phyloP scores from a whole-genome alignment of 805 yeast genomes.

The Isabelozyma gotoi region DNA sequence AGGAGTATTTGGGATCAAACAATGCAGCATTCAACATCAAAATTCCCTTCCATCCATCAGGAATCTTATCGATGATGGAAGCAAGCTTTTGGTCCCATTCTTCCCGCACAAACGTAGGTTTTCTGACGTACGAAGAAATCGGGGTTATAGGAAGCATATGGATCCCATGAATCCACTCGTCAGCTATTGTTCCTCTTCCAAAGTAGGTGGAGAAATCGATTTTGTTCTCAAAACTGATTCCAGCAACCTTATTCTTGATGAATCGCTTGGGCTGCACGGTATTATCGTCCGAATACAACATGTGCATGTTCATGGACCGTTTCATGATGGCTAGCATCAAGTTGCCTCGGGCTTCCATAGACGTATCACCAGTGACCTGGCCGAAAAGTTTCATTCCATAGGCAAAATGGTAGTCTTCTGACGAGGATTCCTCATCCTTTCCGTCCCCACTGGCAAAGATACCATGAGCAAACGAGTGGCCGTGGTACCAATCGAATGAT shows the following conservation, averaged over 20 bases:
- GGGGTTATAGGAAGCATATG: slow-evolving; percentile 78
- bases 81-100: slow-evolving; percentile 61
- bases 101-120: slow-evolving; percentile 52
- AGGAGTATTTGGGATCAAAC: slow-evolving; percentile 54
- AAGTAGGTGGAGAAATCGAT: slow-evolving; percentile 73
- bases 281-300: slow-evolving; percentile 54
- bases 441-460: slow-evolving; percentile 71
- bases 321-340: slow-evolving; percentile 61
- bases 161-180: slow-evolving; percentile 74
- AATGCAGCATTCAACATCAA: slow-evolving; percentile 74
- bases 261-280: slow-evolving; percentile 54
- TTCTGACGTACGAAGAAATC: slow-evolving; percentile 59
- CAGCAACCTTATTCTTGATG: slow-evolving; percentile 65
- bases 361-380: slow-evolving; percentile 48
- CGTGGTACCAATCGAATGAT: slow-evolving; percentile 72
- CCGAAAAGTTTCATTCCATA: slow-evolving; percentile 72
- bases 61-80: slow-evolving; percentile 45
- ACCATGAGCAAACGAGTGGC: slow-evolving; percentile 81
- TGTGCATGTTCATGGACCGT: slow-evolving; percentile 54
- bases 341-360: slow-evolving; percentile 54
- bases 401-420: slow-evolving; percentile 72
- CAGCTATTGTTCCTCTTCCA: slow-evolving; percentile 56
- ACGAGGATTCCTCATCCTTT: slow-evolving; percentile 70
- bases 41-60: slow-evolving; percentile 73
- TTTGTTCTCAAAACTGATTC: slow-evolving; percentile 72